Evolutionary conservation across 2,329 filamentous ascomycete species (phyloP).

Genomic region (Neofusicoccum ribis): DNA sequence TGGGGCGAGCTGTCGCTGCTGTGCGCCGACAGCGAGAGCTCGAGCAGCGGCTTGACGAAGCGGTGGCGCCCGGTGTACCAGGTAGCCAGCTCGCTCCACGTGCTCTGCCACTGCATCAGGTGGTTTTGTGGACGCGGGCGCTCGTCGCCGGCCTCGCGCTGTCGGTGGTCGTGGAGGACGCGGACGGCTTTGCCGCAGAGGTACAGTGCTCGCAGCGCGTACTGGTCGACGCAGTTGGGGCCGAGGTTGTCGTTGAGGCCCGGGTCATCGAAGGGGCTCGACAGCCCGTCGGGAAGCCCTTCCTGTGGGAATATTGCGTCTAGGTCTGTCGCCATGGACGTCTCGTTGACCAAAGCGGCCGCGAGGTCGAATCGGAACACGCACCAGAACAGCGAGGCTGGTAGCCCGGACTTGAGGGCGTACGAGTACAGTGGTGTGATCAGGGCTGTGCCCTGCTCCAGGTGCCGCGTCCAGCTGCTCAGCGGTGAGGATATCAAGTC

Average conservation of each 20-base stretch:
- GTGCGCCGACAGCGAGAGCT: slow-evolving; percentile 27
- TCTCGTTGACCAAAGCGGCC: slow-evolving; percentile 1
- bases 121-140: slow-evolving; percentile 25
- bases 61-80: slow-evolving; percentile 28
- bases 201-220: not conserved
- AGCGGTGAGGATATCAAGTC: slow-evolving; percentile 1
- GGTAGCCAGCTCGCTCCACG: slow-evolving; percentile 23
- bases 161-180: slow-evolving; percentile 1
- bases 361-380: slow-evolving; percentile 1
- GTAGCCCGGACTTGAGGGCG: not conserved
- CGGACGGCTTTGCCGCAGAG: not conserved
- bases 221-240: not conserved
- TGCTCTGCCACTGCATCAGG: slow-evolving; percentile 26
- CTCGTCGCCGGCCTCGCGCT: not conserved
- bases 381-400: slow-evolving; percentile 4
- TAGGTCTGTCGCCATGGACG: not conserved
- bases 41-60: slow-evolving; percentile 34
- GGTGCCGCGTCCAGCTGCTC: not conserved
- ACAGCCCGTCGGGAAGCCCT: not conserved
- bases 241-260: not conserved
- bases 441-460: not conserved
- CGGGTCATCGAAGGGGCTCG: not conserved
- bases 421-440: not conserved
- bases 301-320: not conserved
- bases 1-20: slow-evolving; percentile 19